Conservation (phyloP, 139 green algal species). For the Coelastrella sp. region DNA sequence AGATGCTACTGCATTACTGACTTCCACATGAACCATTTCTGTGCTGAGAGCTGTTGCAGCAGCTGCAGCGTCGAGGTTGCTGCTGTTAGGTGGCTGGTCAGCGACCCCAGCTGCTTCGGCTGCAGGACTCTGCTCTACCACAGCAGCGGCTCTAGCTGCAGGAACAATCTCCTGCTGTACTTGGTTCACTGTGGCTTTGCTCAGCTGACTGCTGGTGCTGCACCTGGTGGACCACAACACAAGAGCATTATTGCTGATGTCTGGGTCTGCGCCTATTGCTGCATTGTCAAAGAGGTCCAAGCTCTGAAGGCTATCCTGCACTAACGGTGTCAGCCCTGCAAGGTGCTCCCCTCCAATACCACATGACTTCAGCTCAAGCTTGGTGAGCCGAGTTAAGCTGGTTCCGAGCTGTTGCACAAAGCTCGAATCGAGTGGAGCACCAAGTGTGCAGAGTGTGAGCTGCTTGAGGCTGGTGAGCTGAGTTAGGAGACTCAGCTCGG, state of each 20-base stretch:
- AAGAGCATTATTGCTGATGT: conserved; percentile 7
- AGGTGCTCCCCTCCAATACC: conserved; percentile 4
- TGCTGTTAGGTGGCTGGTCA: too few species aligned
- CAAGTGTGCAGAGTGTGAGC: not conserved
- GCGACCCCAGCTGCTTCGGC: too few species aligned
- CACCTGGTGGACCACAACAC: not conserved
- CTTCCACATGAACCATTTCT: too few species aligned
- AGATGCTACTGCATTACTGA: too few species aligned
- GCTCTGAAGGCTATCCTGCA: not conserved
- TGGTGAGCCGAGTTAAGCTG: not conserved
- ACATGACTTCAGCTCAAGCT: conserved; percentile 22
- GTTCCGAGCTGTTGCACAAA: not conserved
- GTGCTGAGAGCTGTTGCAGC: too few species aligned
- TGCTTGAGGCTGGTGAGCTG: not conserved
- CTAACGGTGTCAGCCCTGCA: not conserved
- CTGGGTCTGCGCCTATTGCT: not conserved
- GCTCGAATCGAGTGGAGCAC: not conserved
- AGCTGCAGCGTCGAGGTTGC: too few species aligned
- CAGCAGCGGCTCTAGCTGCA: too few species aligned
- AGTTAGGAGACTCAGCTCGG: not conserved
- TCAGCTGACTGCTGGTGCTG: not conserved
- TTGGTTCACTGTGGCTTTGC: too few species aligned
- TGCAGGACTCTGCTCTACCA: too few species aligned
- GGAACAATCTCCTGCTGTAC: too few species aligned
- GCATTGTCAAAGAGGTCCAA: conserved; percentile 8